Conservation (phyloP, 345 rosid species). For the Erysimum cheiranthoides region DNA sequence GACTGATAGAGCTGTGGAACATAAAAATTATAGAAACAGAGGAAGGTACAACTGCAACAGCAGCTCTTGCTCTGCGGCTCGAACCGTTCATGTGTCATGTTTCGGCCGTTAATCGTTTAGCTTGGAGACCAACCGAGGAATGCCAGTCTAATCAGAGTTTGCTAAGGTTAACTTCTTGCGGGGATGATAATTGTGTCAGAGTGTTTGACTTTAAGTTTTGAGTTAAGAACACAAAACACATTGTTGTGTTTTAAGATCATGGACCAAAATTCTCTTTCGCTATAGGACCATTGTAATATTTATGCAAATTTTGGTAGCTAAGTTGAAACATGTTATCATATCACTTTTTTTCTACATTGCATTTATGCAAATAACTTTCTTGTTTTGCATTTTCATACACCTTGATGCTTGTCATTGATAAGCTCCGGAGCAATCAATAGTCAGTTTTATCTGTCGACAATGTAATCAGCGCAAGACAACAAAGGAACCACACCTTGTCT, state of each 20-base stretch:
- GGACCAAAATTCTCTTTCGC: not conserved
- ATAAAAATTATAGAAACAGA: constrained; percentile 44
- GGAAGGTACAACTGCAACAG: constrained; percentile 44
- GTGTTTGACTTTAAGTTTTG: constrained; percentile 61
- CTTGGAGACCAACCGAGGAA: constrained; percentile 64
- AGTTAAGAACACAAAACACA: constrained; percentile 31
- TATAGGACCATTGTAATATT: constrained; percentile 6
- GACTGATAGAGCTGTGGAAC: constrained; percentile 75
- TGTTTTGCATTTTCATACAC: not conserved
- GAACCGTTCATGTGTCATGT: constrained; percentile 80
- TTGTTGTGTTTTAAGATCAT: not conserved
- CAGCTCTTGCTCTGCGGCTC: constrained; percentile 48
- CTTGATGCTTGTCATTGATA: not conserved
- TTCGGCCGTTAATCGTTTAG: constrained; percentile 73
- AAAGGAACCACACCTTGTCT: constrained; percentile 1
- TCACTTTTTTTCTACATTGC: not conserved
- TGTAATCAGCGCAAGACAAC: constrained; percentile 7
- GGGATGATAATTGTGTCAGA: constrained; percentile 87
- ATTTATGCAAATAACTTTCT: not conserved
- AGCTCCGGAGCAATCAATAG: not conserved
- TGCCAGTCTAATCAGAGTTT: constrained; percentile 41
- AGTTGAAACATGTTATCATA: not conserved
- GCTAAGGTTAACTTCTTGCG: constrained; percentile 76
- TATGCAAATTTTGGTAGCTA: constrained; percentile 29
- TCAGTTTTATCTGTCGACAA: constrained; percentile 16